Conservation (phyloP, 179 eudicot species). For the Vitellaria paradoxa region DNA sequence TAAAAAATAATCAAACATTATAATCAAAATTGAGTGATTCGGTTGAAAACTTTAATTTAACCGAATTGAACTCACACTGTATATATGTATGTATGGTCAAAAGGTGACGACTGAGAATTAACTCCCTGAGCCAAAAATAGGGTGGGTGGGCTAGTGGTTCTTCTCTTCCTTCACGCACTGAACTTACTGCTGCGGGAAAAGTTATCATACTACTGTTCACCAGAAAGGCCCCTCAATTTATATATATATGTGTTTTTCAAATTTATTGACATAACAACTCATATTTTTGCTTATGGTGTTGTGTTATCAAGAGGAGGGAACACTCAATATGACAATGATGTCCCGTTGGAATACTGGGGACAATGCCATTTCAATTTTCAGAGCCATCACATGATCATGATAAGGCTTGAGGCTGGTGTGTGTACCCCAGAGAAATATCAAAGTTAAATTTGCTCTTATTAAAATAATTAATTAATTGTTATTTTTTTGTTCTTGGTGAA, state of each 20-base stretch:
- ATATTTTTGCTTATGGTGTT: background rate
- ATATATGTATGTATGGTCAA: background rate
- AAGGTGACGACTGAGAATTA: slow-evolving; percentile 5
- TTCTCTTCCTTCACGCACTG: slow-evolving; percentile 11
- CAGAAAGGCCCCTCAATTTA: too few relatives aligned
- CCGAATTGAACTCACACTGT: background rate
- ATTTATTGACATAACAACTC: too few relatives aligned
- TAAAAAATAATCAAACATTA: too few relatives aligned
- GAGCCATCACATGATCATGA: slow-evolving; percentile 12
- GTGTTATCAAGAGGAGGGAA: slow-evolving; percentile 1
- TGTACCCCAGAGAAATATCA: background rate
- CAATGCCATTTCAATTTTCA: slow-evolving; percentile 7
- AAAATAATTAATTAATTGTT: too few relatives aligned
- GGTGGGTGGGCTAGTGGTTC: slow-evolving; percentile 6
- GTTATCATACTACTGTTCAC: background rate
- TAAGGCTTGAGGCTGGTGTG: background rate
- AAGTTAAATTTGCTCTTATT: too few relatives aligned
- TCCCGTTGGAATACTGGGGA: slow-evolving; percentile 5
- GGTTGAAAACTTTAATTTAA: too few relatives aligned
- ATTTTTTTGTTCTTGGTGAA: too few relatives aligned
- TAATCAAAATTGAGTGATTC: too few relatives aligned
- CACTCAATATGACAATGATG: slow-evolving; percentile 21
- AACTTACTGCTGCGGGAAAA: slow-evolving; percentile 12
- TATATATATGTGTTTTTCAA: too few relatives aligned
- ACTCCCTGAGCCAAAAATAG: slow-evolving; percentile 17